These are phyloP conservation scores for Keithomyces neogunnii DNA, from an alignment of 2,329 filamentous ascomycete species.

Conservation along the genomic window DNA sequence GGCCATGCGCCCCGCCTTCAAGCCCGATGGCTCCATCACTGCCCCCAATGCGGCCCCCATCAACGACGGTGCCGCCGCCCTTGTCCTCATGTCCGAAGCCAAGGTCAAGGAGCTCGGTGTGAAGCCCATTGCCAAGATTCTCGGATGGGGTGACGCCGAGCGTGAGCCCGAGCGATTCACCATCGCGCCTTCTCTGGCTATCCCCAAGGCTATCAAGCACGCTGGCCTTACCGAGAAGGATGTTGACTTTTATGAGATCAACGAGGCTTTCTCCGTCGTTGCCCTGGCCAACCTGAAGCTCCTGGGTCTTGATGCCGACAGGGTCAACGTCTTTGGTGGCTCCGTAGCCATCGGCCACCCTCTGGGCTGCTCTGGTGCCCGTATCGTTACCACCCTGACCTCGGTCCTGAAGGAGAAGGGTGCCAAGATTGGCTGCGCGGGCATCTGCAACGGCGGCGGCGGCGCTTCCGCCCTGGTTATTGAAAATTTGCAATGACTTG, in stretches of 20 bases:
- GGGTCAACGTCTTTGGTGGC: conserved; percentile 92
- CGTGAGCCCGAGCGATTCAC: conserved; percentile 93
- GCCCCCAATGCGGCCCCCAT: conserved; percentile 94
- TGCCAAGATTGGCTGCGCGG: conserved; percentile 86
- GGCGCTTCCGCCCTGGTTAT: conserved; percentile 91
- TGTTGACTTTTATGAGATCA: conserved; percentile 95
- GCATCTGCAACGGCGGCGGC: conserved; percentile 96
- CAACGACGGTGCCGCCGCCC: conserved; percentile 86
- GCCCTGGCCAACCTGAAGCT: conserved; percentile 95
- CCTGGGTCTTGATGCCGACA: conserved; percentile 67
- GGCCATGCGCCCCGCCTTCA: conserved; percentile 76
- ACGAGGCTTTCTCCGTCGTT: conserved; percentile 97
- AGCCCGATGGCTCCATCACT: conserved; percentile 80
- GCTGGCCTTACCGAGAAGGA: conserved; percentile 70
- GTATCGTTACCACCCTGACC: conserved; percentile 84
- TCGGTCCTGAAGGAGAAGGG: conserved; percentile 85
- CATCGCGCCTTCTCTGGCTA: conserved; percentile 82
- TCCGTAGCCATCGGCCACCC: conserved; percentile 95
- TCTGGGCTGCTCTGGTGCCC: conserved; percentile 85
- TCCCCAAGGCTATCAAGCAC: conserved; percentile 96
- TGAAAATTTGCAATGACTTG: conserved; percentile 58
- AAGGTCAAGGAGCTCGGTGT: conserved; percentile 88
- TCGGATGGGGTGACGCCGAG: conserved; percentile 93
- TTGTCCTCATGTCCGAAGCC: conserved; percentile 88
- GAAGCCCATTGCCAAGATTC: conserved; percentile 91